These are phyloP conservation scores for Mycena citricolor DNA, from an alignment of 1,284 basidiomycete genomes.

Conservation along the genomic window DNA sequence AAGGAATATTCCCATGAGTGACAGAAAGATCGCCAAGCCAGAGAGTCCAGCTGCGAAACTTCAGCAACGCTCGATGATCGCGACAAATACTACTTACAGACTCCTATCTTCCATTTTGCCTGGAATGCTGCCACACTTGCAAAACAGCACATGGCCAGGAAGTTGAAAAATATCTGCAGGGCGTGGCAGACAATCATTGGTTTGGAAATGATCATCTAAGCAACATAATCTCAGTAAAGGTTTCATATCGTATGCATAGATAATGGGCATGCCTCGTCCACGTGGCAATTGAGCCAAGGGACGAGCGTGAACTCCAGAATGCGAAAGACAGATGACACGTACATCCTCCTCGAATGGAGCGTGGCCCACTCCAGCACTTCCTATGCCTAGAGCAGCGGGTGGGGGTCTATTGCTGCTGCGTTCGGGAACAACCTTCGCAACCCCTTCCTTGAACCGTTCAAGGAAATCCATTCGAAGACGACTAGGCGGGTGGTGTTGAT, in stretches of 20 bases:
- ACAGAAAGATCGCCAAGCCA: conserved; percentile 82
- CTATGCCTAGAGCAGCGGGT: conserved; percentile 50
- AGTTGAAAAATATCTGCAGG: conserved; percentile 81
- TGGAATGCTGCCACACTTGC: conserved; percentile 86
- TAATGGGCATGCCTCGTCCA: too few relatives aligned
- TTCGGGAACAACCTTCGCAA: too few relatives aligned
- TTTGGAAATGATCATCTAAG: conserved; percentile 82
- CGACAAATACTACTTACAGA: conserved; percentile 60
- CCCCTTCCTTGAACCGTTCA: too few relatives aligned
- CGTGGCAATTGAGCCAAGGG: conserved; percentile 20
- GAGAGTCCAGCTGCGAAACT: conserved; percentile 69
- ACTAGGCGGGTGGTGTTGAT: too few relatives aligned
- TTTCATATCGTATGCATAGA: too few relatives aligned
- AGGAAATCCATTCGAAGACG: too few relatives aligned
- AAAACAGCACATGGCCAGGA: conserved; percentile 85
- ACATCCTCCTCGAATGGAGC: conserved; percentile 71
- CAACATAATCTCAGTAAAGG: conserved; percentile 15
- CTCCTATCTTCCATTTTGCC: conserved; percentile 75
- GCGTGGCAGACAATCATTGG: conserved; percentile 72
- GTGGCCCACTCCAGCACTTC: conserved; percentile 52
- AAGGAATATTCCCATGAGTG: conserved; percentile 68
- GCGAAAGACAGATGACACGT: conserved; percentile 33
- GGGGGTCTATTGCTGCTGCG: conserved; percentile 36
- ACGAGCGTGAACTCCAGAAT: conserved; percentile 41
- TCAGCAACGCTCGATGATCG: conserved; percentile 14